Evolutionary conservation across 2,329 filamentous ascomycete genomes (phyloP).

Genomic region (Colletotrichum siamense): DNA sequence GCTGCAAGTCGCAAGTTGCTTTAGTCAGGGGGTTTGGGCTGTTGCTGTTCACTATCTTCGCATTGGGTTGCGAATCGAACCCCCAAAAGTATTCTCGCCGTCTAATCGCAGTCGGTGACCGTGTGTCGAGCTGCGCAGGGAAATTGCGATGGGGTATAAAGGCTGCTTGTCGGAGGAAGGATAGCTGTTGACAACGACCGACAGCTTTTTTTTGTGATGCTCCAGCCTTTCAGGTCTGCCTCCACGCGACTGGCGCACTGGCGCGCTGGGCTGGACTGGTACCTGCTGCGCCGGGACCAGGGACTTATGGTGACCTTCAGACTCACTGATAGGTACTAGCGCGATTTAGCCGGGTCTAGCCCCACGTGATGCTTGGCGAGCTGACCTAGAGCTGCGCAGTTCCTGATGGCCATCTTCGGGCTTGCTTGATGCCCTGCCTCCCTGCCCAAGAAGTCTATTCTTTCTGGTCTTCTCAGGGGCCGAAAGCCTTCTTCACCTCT

Average conservation of each 20-base stretch:
- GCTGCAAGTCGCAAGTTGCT: slow-evolving; percentile 1
- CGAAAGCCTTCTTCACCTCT: background rate
- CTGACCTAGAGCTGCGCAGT: background rate
- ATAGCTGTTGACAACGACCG: slow-evolving; percentile 10
- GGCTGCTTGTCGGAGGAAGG: background rate
- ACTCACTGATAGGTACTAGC: slow-evolving; percentile 4
- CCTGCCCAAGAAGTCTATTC: slow-evolving; percentile 1
- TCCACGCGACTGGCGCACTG: slow-evolving; percentile 22
- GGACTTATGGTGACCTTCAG: background rate
- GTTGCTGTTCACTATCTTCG: background rate
- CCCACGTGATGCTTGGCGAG: slow-evolving; percentile 20
- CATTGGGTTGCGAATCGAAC: slow-evolving; percentile 12
- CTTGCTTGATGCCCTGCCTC: background rate
- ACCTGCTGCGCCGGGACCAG: background rate
- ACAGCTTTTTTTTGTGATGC: slow-evolving; percentile 21
- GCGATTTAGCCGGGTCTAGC: background rate
- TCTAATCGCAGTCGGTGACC: background rate
- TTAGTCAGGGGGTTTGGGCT: background rate
- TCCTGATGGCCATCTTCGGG: background rate
- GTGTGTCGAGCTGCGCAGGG: background rate
- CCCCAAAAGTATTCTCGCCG: background rate
- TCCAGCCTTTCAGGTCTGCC: slow-evolving; percentile 16
- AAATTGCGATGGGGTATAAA: background rate
- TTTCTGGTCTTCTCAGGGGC: background rate
- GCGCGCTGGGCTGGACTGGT: background rate